These are phyloP conservation scores for Fusarium mangiferae DNA, from an alignment of 2,329 filamentous ascomycete genomes.

Conservation along the genomic window DNA sequence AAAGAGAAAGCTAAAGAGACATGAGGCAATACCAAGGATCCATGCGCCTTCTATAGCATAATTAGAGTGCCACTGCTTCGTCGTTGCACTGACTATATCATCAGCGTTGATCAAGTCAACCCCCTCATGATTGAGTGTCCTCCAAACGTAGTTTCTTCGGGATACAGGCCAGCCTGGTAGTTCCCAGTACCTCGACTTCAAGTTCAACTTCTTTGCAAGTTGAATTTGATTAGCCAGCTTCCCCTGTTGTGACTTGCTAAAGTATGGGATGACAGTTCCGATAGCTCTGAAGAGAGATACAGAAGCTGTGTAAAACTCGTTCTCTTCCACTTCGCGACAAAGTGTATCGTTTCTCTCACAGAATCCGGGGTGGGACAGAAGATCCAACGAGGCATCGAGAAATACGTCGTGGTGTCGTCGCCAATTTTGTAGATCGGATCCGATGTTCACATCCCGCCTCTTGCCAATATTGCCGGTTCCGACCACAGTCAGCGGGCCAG, in stretches of 20 bases:
- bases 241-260: constrained; percentile 54
- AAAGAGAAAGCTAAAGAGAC: constrained; percentile 25
- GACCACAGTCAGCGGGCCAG: constrained; percentile 72
- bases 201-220: constrained; percentile 60
- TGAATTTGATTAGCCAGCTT: constrained; percentile 57
- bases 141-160: constrained; percentile 67
- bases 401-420: constrained; percentile 63
- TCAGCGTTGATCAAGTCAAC: constrained; percentile 71
- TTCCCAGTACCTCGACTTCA: constrained; percentile 71
- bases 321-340: constrained; percentile 25
- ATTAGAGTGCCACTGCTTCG: constrained; percentile 29
- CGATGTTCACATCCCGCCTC: constrained; percentile 35
- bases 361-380: constrained; percentile 39
- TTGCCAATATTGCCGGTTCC: constrained; percentile 65
- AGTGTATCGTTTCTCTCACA: constrained; percentile 9
- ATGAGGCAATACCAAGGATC: constrained; percentile 34
- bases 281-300: constrained; percentile 64
- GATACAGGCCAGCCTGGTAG: constrained; percentile 68
- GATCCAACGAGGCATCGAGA: constrained; percentile 71
- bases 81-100: constrained; percentile 59
- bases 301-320: constrained; percentile 74
- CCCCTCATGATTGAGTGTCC: constrained; percentile 62
- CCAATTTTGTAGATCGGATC: constrained; percentile 14
- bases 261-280: constrained; percentile 54
- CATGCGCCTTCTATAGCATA: constrained; percentile 34